These are phyloP conservation scores for Talaromyces wortmannii DNA, from an alignment of 495 filamentous ascomycete genomes.

Conservation along the genomic window DNA sequence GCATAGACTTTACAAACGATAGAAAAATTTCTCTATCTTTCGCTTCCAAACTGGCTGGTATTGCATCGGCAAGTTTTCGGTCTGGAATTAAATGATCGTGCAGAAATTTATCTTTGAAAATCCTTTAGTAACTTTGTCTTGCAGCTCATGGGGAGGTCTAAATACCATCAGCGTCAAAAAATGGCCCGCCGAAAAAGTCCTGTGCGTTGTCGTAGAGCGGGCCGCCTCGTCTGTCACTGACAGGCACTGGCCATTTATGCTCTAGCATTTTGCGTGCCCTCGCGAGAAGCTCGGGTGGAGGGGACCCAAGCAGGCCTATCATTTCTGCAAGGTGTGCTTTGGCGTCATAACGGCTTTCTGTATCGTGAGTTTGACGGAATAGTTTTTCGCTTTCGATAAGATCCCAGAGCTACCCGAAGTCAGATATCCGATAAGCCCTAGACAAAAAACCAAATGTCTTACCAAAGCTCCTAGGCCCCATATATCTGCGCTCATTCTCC, in stretches of 20 bases:
- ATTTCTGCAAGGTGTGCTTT: slow-evolving; percentile 21
- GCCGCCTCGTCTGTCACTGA: slow-evolving; percentile 3
- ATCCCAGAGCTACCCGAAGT: slow-evolving; percentile 16
- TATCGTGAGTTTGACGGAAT: slow-evolving; percentile 14
- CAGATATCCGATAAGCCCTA: neutral
- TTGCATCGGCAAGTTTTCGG: slow-evolving; percentile 10
- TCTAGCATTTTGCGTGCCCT: neutral
- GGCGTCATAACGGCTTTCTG: slow-evolving; percentile 9
- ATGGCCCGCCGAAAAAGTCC: slow-evolving; percentile 14
- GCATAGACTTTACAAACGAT: slow-evolving; percentile 16
- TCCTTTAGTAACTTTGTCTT: too few relatives aligned
- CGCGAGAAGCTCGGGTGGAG: slow-evolving; percentile 15
- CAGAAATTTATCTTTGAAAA: slow-evolving; percentile 10
- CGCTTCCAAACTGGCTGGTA: slow-evolving; percentile 3
- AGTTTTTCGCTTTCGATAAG: slow-evolving; percentile 16
- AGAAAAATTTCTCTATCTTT: slow-evolving; percentile 19
- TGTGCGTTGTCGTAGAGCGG: slow-evolving; percentile 8
- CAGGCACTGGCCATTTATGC: slow-evolving; percentile 11
- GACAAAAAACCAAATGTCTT: neutral
- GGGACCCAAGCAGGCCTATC: slow-evolving; percentile 17
- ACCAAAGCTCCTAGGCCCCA: slow-evolving; percentile 30
- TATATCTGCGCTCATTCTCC: slow-evolving; percentile 32
- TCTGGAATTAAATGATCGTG: slow-evolving; percentile 13
- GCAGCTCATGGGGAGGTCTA: too few relatives aligned
- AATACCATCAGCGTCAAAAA: slow-evolving; percentile 13